Percentiles rank a stretch among this genome's conserved stretches.
These are phyloP conservation scores for Rhizophagus prolifer DNA, from an alignment of 192 early-diverging fungal genomes.

Conservation along the genomic window DNA sequence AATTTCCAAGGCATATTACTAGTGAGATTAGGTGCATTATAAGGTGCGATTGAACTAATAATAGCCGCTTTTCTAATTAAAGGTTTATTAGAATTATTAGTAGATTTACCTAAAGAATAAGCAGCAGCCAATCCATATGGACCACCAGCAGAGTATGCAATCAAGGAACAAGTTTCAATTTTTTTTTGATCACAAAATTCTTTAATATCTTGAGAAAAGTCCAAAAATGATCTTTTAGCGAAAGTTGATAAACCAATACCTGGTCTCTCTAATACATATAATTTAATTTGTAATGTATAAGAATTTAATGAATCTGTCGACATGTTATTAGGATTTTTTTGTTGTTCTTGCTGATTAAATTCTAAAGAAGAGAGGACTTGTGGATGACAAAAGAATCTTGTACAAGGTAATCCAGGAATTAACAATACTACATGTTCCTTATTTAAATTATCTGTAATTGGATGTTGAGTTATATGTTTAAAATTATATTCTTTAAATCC, in stretches of 20 bases:
- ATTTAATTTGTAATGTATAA: conserved; percentile 5
- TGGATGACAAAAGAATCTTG: conserved; percentile 30
- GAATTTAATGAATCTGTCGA: background rate
- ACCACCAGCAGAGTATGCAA: conserved; percentile 31
- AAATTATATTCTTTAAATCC: conserved; percentile 28
- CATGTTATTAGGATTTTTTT: background rate
- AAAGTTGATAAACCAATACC: conserved; percentile 31
- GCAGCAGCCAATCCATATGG: conserved; percentile 25
- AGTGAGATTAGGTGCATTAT: conserved; percentile 10
- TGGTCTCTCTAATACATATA: conserved; percentile 32
- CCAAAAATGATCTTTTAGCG: conserved; percentile 24
- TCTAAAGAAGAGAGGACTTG: conserved; percentile 1
- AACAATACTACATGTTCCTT: conserved; percentile 20
- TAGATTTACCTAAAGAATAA: conserved; percentile 17
- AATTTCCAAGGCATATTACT: conserved; percentile 22
- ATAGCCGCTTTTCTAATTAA: conserved; percentile 15
- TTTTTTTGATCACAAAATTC: conserved; percentile 26
- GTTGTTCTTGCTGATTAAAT: too few species aligned
- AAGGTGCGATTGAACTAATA: conserved; percentile 30
- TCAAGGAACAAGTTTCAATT: conserved; percentile 20
- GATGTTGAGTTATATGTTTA: conserved; percentile 4
- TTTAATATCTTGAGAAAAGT: conserved; percentile 27
- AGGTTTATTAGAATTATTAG: background rate
- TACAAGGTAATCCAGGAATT: conserved; percentile 26
- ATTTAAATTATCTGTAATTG: background rate